Percentiles rank a stretch among this genome's conserved stretches.
Conservation (phyloP, 83 land plant genomes). For the Diphasiastrum complanatum region DNA sequence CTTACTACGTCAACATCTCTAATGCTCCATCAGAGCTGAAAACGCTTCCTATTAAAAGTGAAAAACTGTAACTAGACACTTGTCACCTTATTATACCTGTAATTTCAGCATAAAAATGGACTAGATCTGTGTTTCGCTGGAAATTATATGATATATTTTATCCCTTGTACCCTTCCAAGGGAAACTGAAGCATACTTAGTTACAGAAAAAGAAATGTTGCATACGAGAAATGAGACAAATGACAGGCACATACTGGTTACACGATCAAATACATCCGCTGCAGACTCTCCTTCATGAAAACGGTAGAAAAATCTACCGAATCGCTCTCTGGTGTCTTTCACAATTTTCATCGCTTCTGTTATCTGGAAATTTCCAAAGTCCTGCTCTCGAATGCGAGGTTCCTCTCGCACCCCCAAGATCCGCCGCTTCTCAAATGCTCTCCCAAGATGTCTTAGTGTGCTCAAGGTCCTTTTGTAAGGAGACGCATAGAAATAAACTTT, state of each 20-base stretch:
- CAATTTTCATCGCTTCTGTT: conserved; percentile 56
- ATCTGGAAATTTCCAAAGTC: conserved; percentile 95
- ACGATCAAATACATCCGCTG: conserved; percentile 90
- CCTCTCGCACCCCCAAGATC: conserved; percentile 76
- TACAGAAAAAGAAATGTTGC: no score
- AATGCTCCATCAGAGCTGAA: no score
- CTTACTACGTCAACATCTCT: no score
- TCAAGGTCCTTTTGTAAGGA: conserved; percentile 68
- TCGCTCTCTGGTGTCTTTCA: conserved; percentile 51
- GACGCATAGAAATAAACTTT: conserved; percentile 88
- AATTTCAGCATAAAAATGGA: no score
- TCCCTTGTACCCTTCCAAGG: no score
- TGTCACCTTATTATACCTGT: no score
- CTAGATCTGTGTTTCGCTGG: no score
- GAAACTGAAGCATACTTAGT: no score
- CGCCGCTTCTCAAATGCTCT: conserved; percentile 46
- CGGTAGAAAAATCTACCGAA: conserved; percentile 88
- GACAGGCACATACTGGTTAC: conserved; percentile 52
- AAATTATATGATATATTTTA: no score
- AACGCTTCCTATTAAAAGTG: no score
- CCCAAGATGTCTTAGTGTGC: conserved; percentile 68
- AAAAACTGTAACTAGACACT: no score
- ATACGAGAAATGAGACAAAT: no score
- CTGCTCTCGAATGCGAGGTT: conserved; percentile 83
- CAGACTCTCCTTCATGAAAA: conserved; percentile 95